Base-by-base conservation (phyloP, 2,329 filamentous ascomycete genomes). In the Aspergillus udagawae region DNA sequence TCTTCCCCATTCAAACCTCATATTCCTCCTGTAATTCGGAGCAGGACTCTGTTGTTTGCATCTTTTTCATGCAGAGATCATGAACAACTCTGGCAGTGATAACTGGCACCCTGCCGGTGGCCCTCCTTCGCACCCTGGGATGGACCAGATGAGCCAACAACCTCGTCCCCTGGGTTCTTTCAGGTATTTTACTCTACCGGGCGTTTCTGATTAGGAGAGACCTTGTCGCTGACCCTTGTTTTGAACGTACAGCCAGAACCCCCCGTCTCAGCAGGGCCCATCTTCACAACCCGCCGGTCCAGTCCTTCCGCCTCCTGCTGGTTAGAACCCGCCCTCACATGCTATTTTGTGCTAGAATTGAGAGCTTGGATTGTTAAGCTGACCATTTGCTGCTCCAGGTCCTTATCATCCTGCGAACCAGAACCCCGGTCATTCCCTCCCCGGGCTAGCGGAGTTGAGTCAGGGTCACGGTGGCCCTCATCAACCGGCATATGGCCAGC, bases 371-470 rank as follows among this genome's bases (percentile, higher is more conserved):
- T 41, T 20, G 49, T 53, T 51, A 48, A 48, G 53, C 62, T 72
- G 51, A 70, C 63, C 38, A 55, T 51, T 56, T 57, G 45, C 49
- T 53, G 21, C 28, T 60, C 35, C 53, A 71, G 77, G 72, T 38
- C 71, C 76, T 17, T 76, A 77, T 58, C 77, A 79, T 60, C 71
- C 73, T 53, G 69, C 63, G 54, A 71, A 67, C 61, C 76, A 78
- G 61, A 67, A 75, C 14, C 71, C 75, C 41, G 72, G 75, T n/a
- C 77, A 79, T 55, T 78, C 75, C 29, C 70, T 79, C 48, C 77
- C 77, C 38, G 76, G 75, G 25, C 64, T 79, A 56, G 76, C 77
- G 57, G 77, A 79, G 61, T 61, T 79, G 62, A 79, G 76, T 59
- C 77, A 79, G 63, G 72, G 71, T 32, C 73, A 76, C 58, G 72